These are phyloP conservation scores for Erysimum cheiranthoides DNA, from an alignment of 345 rosid species.

Conservation along the genomic window DNA sequence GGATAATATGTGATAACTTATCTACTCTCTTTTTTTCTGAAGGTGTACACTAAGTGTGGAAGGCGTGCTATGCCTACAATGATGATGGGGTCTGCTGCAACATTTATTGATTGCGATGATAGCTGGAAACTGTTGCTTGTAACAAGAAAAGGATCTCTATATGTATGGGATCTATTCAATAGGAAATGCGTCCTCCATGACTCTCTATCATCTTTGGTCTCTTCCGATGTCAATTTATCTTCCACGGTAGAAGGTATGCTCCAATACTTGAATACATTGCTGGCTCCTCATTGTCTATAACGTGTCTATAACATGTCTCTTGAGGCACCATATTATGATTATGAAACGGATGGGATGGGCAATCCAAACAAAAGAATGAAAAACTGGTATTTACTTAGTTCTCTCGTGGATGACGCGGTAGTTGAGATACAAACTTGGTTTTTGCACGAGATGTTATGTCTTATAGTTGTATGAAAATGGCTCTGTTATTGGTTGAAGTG, in stretches of 20 bases:
- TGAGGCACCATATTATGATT: slow-evolving; percentile 1
- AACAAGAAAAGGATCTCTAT: slow-evolving; percentile 84
- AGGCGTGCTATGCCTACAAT: slow-evolving; percentile 95
- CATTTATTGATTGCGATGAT: slow-evolving; percentile 91
- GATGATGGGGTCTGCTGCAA: slow-evolving; percentile 97
- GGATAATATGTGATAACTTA: slow-evolving; percentile 22
- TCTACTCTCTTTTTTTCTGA: slow-evolving; percentile 3
- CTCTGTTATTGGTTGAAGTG: slow-evolving; percentile 7
- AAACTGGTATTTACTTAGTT: not conserved
- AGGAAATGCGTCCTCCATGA: slow-evolving; percentile 78
- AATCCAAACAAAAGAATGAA: slow-evolving; percentile 1
- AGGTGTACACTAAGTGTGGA: slow-evolving; percentile 96
- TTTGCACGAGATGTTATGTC: slow-evolving; percentile 17
- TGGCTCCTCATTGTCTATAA: slow-evolving; percentile 4
- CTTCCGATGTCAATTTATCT: slow-evolving; percentile 59
- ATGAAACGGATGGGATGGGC: not conserved
- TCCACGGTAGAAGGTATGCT: slow-evolving; percentile 55
- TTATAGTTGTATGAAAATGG: not conserved
- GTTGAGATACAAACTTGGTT: slow-evolving; percentile 13
- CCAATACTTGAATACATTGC: slow-evolving; percentile 3
- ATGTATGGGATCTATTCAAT: slow-evolving; percentile 86
- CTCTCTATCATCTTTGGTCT: slow-evolving; percentile 77
- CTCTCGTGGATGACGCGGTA: slow-evolving; percentile 10
- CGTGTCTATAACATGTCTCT: slow-evolving; percentile 8
- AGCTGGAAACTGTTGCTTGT: slow-evolving; percentile 89